These are phyloP conservation scores for Oropetium thomaeum DNA, from an alignment of 176 grass and related monocot genomes.

Conservation along the genomic window DNA sequence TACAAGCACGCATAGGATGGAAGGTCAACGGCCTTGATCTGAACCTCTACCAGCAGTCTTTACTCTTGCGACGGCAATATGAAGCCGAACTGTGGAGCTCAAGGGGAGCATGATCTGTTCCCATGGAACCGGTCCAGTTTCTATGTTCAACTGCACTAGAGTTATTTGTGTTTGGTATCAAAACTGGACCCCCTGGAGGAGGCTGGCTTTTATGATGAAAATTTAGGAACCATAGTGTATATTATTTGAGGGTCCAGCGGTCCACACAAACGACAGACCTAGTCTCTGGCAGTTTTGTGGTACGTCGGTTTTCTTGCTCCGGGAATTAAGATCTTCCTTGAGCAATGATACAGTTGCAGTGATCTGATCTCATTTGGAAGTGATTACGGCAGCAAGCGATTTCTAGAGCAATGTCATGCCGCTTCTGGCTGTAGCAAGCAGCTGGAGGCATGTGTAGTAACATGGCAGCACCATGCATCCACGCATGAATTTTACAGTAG, in stretches of 20 bases:
- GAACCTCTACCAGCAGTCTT: slow-evolving; percentile 68
- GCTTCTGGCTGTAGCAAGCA: too few relatives aligned
- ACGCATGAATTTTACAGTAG: too few relatives aligned
- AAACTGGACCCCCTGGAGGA: slow-evolving; percentile 2
- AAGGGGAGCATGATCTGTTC: slow-evolving; percentile 33
- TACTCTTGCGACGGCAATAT: slow-evolving; percentile 51
- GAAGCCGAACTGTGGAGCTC: slow-evolving; percentile 47
- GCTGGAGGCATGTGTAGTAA: too few relatives aligned
- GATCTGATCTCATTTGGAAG: neutral
- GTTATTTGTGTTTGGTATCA: slow-evolving; percentile 1
- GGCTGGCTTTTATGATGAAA: neutral
- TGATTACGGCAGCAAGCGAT: too few relatives aligned
- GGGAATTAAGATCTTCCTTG: neutral
- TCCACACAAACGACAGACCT: too few relatives aligned
- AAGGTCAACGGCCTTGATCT: slow-evolving; percentile 66
- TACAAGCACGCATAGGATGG: slow-evolving; percentile 66
- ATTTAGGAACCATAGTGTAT: neutral
- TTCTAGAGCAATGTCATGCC: too few relatives aligned
- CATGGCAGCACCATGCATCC: too few relatives aligned
- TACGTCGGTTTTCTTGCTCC: neutral
- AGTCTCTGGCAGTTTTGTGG: neutral
- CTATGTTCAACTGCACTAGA: neutral
- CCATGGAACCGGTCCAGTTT: neutral
- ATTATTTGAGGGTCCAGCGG: neutral
- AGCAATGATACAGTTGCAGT: neutral